phyloP scores from a whole-genome alignment of 768 basidiomycete species.

The Phlegmacium glaucopus region DNA sequence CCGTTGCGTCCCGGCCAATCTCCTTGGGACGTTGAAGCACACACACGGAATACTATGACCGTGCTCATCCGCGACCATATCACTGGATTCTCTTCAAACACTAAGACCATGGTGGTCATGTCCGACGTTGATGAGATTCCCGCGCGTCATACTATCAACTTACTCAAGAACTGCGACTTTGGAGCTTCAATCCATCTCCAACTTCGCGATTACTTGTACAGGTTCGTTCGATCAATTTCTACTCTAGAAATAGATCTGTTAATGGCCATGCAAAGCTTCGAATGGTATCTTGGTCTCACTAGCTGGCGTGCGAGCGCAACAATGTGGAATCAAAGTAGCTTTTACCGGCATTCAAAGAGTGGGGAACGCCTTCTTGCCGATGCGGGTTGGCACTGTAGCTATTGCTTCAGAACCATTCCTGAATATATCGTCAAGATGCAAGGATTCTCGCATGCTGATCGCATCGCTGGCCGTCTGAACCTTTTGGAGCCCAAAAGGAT shows the following conservation, averaged over 20 bases:
- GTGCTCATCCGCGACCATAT: conserved; percentile 38
- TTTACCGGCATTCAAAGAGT: conserved; percentile 49
- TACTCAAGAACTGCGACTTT: conserved; percentile 53
- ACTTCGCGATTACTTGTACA: conserved; percentile 58
- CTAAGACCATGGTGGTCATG: conserved; percentile 50
- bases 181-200: conserved; percentile 54
- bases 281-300: conserved; percentile 52
- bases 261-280: conserved; percentile 32
- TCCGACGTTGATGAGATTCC: conserved; percentile 65
- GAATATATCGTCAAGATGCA: conserved; percentile 61
- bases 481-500: conserved; percentile 49
- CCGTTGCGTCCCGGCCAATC: conserved; percentile 37
- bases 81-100: conserved; percentile 23
- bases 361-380: conserved; percentile 50
- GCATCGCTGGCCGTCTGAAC: conserved; percentile 45
- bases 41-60: conserved; percentile 49
- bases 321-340: conserved; percentile 37
- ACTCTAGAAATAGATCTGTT: neutral
- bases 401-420: conserved; percentile 57
- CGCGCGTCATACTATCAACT: conserved; percentile 43
- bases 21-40: conserved; percentile 49
- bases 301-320: conserved; percentile 59
- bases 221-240: conserved; percentile 27
- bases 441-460: conserved; percentile 61
- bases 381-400: conserved; percentile 69